Conservation (phyloP, 345 rosid genomes). For the Punica granatum region DNA sequence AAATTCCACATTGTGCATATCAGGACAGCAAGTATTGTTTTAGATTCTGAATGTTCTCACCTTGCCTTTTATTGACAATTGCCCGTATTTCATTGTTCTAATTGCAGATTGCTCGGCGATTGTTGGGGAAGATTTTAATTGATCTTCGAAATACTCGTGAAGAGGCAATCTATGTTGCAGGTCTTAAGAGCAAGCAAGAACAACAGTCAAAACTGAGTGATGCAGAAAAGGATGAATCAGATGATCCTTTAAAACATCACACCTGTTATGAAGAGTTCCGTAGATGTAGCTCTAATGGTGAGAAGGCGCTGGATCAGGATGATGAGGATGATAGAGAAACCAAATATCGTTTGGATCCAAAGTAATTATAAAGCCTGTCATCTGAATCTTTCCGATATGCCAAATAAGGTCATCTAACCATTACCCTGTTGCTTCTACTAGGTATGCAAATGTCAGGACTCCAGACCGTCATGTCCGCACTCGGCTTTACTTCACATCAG, state of each 20-base stretch:
- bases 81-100: not conserved
- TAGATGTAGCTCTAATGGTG: conserved; percentile 53
- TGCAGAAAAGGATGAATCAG: conserved; percentile 44
- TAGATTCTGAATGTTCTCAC: not conserved
- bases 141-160: conserved; percentile 96
- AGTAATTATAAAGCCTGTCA: conserved; percentile 24
- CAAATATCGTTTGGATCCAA: conserved; percentile 94
- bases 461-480: conserved; percentile 98
- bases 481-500: conserved; percentile 98
- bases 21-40: not conserved
- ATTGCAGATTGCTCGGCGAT: conserved; percentile 80
- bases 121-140: conserved; percentile 94
- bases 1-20: too few relatives aligned
- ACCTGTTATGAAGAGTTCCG: conserved; percentile 50
- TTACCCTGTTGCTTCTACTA: conserved; percentile 18
- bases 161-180: conserved; percentile 93
- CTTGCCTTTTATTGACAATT: not conserved
- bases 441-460: conserved; percentile 98
- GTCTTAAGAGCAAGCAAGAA: conserved; percentile 68
- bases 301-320: conserved; percentile 58
- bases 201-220: conserved; percentile 34
- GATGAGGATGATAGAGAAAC: conserved; percentile 94
- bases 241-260: conserved; percentile 26
- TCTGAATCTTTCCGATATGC: not conserved
- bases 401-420: conserved; percentile 1